Conservation (phyloP, 768 basidiomycete species). For the Chalciporus chontae region DNA sequence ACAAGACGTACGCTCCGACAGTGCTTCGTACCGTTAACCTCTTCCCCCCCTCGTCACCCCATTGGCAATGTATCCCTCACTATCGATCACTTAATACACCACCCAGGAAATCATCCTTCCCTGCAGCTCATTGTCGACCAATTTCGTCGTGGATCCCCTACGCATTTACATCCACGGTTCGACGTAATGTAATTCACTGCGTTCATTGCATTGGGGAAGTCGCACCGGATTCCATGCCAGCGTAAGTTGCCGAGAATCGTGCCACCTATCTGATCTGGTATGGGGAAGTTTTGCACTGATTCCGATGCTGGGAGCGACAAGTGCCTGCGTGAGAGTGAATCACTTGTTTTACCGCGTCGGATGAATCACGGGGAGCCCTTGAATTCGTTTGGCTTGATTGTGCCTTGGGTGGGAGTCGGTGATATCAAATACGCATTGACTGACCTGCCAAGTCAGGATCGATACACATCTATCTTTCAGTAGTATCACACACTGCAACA, state of each 20-base stretch:
- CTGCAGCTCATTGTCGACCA: slow-evolving; percentile 1
- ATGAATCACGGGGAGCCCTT: no score
- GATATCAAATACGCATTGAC: no score
- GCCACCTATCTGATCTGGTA: no score
- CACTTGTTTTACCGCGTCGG: no score
- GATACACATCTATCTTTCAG: not conserved
- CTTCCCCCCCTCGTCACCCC: slow-evolving; percentile 5
- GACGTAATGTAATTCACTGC: not conserved
- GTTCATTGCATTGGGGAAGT: not conserved
- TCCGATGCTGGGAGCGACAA: no score
- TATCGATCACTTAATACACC: slow-evolving; percentile 20
- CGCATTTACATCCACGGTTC: not conserved
- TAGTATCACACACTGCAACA: not conserved
- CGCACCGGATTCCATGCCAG: no score
- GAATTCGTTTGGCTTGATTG: no score
- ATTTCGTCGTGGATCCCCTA: not conserved
- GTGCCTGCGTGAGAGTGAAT: not conserved
- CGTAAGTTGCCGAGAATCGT: no score
- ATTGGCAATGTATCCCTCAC: slow-evolving; percentile 14
- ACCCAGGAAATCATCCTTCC: not conserved
- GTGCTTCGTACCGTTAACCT: slow-evolving; percentile 24
- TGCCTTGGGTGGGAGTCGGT: no score
- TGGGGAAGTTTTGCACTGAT: no score
- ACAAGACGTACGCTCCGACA: slow-evolving; percentile 40
- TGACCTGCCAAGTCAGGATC: no score